Percentiles rank a stretch among this genome's conserved stretches.
Evolutionary conservation across 2,329 filamentous ascomycete species (phyloP).

Genomic region (Fusarium newnesense): DNA sequence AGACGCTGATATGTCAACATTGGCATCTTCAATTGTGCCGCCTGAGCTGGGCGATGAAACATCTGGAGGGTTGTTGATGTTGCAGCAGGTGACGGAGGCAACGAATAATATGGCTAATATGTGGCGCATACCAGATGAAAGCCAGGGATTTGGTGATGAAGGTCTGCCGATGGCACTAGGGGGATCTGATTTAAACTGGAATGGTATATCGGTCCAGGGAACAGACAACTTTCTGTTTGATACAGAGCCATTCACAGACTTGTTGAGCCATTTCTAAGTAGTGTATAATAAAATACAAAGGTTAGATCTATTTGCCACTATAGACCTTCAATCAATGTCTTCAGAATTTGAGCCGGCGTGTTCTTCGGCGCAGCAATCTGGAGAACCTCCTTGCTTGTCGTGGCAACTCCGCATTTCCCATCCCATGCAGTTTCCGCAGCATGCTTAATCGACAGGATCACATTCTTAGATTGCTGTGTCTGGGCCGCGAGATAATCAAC

Average conservation of each 20-base stretch:
- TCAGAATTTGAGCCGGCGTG: background rate
- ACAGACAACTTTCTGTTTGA: slow-evolving; percentile 9
- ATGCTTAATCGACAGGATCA: background rate
- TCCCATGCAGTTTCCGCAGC: background rate
- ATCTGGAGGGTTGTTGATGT: background rate
- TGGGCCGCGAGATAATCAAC: background rate
- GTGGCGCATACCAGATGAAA: background rate
- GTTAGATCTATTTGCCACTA: too few species aligned
- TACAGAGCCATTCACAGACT: background rate
- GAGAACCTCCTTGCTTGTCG: background rate
- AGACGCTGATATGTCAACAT: rapidly evolving
- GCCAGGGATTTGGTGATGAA: background rate
- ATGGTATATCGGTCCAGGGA: background rate
- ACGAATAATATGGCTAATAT: background rate
- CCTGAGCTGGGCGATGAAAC: background rate
- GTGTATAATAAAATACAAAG: rapidly evolving
- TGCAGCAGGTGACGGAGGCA: background rate
- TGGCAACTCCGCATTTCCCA: background rate
- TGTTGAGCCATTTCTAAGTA: background rate
- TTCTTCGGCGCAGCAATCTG: background rate
- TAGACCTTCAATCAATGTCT: background rate
- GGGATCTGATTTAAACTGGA: background rate
- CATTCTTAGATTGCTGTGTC: background rate
- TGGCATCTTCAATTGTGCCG: background rate
- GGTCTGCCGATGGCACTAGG: background rate